Conservation (phyloP, 164 flowering plant species). For the Warburgia ugandensis region DNA sequence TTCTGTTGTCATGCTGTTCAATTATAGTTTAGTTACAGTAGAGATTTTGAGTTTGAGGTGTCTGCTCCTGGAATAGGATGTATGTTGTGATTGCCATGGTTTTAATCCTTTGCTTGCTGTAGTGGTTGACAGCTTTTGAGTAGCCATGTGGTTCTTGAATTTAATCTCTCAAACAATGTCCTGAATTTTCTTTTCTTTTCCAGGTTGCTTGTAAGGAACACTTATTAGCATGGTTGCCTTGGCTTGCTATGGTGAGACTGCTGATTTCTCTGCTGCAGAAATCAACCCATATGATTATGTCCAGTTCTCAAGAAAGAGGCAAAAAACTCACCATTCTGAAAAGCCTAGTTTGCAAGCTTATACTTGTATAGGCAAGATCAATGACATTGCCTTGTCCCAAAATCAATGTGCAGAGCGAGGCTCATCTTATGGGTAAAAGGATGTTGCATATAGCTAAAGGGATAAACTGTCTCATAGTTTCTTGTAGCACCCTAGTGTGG, state of each 20-base stretch:
- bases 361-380: slow-evolving; percentile 8
- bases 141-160: too few relatives aligned
- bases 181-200: too few relatives aligned
- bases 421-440: slow-evolving; percentile 17
- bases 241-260: slow-evolving; percentile 3
- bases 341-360: slow-evolving; percentile 3
- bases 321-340: slow-evolving; percentile 8
- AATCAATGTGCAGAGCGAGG: slow-evolving; percentile 1
- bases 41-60: too few relatives aligned
- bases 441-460: not conserved
- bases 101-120: too few relatives aligned
- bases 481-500: not conserved
- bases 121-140: too few relatives aligned
- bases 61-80: too few relatives aligned
- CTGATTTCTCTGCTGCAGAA: not conserved
- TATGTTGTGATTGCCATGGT: too few relatives aligned
- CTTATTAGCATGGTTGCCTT: slow-evolving; percentile 13
- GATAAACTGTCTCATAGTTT: not conserved
- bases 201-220: slow-evolving; percentile 10
- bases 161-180: too few relatives aligned
- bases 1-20: too few relatives aligned
- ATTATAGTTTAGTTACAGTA: too few relatives aligned
- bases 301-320: slow-evolving; percentile 24
- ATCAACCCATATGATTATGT: slow-evolving; percentile 2
- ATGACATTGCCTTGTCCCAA: slow-evolving; percentile 10